A percentile compares a stretch with the other conserved stretches of the same genome.
These are phyloP conservation scores for Aspergillus saccharolyticus DNA, from an alignment of 495 filamentous ascomycete species.

Conservation along the genomic window DNA sequence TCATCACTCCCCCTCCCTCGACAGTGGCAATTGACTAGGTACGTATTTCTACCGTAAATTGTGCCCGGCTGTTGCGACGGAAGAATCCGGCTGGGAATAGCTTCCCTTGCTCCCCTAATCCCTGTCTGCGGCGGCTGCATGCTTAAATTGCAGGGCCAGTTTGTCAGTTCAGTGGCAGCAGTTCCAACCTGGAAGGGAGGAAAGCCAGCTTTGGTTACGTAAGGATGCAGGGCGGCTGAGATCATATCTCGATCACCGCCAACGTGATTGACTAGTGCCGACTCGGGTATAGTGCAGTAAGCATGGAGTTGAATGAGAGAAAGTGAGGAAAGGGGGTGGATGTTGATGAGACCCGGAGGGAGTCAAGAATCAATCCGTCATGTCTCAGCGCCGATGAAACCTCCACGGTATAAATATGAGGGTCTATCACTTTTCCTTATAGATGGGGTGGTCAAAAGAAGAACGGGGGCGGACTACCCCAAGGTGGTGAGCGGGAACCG, in stretches of 20 bases:
- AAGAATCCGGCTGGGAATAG: not conserved
- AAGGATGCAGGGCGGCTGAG: constrained; percentile 12
- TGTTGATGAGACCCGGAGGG: not conserved
- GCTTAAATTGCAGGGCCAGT: constrained; percentile 2
- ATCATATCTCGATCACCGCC: constrained; percentile 7
- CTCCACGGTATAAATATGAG: not conserved
- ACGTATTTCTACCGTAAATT: too few species aligned
- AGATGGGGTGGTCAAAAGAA: not conserved
- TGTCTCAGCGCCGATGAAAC: too few species aligned
- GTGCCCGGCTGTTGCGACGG: not conserved
- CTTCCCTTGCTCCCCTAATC: not conserved
- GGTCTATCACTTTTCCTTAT: not conserved
- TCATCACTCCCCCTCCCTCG: not conserved
- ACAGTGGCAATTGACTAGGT: not conserved
- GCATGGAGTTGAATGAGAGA: too few species aligned
- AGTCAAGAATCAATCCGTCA: too few species aligned
- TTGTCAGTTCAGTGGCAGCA: not conserved
- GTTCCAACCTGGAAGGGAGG: not conserved
- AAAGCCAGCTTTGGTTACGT: constrained; percentile 4
- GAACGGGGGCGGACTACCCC: not conserved
- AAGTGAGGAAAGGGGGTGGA: not conserved
- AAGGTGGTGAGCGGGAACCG: not conserved
- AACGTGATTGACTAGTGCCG: not conserved
- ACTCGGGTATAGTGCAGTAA: not conserved
- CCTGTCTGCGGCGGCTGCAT: constrained; percentile 4